Base-by-base conservation (phyloP, 2,329 filamentous ascomycete genomes). In the Pseudogymnoascus sp. region DNA sequence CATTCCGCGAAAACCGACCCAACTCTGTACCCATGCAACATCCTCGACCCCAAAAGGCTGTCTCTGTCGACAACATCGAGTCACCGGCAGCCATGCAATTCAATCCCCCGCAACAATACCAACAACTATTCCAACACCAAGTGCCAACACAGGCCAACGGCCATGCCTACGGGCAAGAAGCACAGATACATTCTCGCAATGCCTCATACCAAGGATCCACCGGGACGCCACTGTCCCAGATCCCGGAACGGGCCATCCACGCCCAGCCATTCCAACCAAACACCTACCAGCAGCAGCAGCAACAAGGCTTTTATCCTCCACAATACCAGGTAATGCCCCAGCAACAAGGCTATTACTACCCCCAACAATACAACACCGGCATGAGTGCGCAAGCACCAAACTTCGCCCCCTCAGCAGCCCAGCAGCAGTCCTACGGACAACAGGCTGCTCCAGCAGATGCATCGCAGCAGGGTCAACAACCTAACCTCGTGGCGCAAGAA, bases 41-140 rank as follows among this genome's bases (percentile, higher is more conserved):
- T 74, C 95, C 95, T 64, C 88, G 91, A 61, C 93, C 95, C 7
- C 93, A 97, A 75, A 97, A 97, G 80, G 83, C 92, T 5, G 91
- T 97, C 33, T 97, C 93, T 9, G 87, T 97, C 64, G 90, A 91
- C 64, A 92, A 91, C 70, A 96, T 97, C 69, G 95, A 97, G 75
- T 90, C 90, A 7, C 91, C 93, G 77, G 69, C 73, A 76, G 64
- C 75, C 74, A 61, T 79, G 79, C 70, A 80, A 68, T 78, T 86
- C 76, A 78, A 80, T 29, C 82, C 82, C 66, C 83, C 84, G 13
- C 83, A 85, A 70, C 84, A 88, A 72, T 81, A 89, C 70, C 88
- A 93, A 70, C 90, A 93, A 72, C 90, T 93, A 0, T 97, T 97
- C 80, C 92, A 96, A 69, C 93, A 96, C 70, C 93, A 97, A 75